A percentile compares a stretch with the other conserved stretches of the same genome.
Conservation (phyloP, 768 basidiomycete species). For the Tremella mesenterica region DNA sequence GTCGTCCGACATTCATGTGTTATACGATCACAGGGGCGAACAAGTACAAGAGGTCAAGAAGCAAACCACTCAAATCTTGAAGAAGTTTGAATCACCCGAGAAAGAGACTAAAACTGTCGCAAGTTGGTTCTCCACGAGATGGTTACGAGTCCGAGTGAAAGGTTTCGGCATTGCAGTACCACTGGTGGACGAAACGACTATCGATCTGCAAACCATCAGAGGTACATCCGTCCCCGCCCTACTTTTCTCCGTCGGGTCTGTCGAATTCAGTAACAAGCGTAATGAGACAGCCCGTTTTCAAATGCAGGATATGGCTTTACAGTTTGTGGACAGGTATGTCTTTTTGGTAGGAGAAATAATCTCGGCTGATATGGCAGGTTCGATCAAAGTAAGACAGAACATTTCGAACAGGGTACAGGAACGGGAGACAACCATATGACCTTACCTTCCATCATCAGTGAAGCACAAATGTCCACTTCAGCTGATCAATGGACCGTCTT, state of each 20-base stretch:
- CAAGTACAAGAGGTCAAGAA: slow-evolving; percentile 79
- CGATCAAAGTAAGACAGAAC: slow-evolving; percentile 59
- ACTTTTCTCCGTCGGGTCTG: slow-evolving; percentile 68
- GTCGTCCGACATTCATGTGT: slow-evolving; percentile 64
- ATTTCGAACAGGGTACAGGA: slow-evolving; percentile 52
- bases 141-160: slow-evolving; percentile 45
- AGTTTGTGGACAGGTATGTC: slow-evolving; percentile 72
- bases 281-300: slow-evolving; percentile 70
- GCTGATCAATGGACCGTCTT: slow-evolving; percentile 25
- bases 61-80: slow-evolving; percentile 60
- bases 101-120: slow-evolving; percentile 16
- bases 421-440: slow-evolving; percentile 35
- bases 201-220: slow-evolving; percentile 7
- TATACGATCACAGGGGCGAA: slow-evolving; percentile 63
- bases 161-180: slow-evolving; percentile 89
- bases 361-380: too few species aligned
- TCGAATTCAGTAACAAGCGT: slow-evolving; percentile 63
- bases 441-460: slow-evolving; percentile 22
- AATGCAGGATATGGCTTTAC: slow-evolving; percentile 67
- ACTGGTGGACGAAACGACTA: slow-evolving; percentile 57
- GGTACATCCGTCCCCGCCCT: slow-evolving; percentile 54
- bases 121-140: slow-evolving; percentile 45
- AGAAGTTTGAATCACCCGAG: slow-evolving; percentile 41
- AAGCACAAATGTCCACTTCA: slow-evolving; percentile 32
- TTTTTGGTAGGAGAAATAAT: not conserved